Conservation (phyloP, 2,329 filamentous ascomycete species). For the Alternaria angustiovoidea region DNA sequence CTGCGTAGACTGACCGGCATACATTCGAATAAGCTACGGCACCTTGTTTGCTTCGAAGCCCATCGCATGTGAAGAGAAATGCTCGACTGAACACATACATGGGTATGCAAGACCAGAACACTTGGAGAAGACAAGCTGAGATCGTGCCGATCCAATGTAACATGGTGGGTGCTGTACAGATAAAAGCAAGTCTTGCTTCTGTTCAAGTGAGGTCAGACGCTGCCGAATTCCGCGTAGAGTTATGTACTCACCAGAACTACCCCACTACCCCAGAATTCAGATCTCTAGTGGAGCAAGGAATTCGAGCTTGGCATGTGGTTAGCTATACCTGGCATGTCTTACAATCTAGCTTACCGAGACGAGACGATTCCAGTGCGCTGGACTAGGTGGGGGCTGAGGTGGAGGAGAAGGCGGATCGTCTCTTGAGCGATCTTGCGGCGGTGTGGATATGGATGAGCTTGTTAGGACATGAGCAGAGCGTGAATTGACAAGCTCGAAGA, state of each 20-base stretch:
- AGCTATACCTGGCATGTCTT: slow-evolving; percentile 15
- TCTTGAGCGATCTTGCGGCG: slow-evolving; percentile 36
- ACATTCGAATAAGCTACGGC: neutral
- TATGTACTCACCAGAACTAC: slow-evolving; percentile 2
- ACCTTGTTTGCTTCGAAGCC: neutral
- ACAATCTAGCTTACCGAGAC: slow-evolving; percentile 23
- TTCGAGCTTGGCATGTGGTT: slow-evolving; percentile 29
- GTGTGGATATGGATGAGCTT: slow-evolving; percentile 7
- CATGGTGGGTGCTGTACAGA: neutral
- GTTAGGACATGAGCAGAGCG: neutral
- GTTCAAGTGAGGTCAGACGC: slow-evolving; percentile 10
- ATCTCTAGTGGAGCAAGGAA: slow-evolving; percentile 29
- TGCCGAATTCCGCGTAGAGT: neutral
- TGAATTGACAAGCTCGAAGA: neutral
- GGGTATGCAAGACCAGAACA: neutral
- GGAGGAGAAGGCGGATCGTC: slow-evolving; percentile 52
- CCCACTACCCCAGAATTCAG: slow-evolving; percentile 16
- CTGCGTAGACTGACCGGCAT: neutral
- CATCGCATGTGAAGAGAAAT: neutral
- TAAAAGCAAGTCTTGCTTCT: slow-evolving; percentile 4
- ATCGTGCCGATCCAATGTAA: slow-evolving; percentile 3
- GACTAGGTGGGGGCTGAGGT: slow-evolving; percentile 52
- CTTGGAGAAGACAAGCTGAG: neutral
- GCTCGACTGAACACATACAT: neutral
- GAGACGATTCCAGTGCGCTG: slow-evolving; percentile 40